A percentile compares a stretch with the other conserved stretches of the same genome.
Evolutionary conservation across 768 basidiomycete species (phyloP).

Genomic region (Suillus weaverae): DNA sequence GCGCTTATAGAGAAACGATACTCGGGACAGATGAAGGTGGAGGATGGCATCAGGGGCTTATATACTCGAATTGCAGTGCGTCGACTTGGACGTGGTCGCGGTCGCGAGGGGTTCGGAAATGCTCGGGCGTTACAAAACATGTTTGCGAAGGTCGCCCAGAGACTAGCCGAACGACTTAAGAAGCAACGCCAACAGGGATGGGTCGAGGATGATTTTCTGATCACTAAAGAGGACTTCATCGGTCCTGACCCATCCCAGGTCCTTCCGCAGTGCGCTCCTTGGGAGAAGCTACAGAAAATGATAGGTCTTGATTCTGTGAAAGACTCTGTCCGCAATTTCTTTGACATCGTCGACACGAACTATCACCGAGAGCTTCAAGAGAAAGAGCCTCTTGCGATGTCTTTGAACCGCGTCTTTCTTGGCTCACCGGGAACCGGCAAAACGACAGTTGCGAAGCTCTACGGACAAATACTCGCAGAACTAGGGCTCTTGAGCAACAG

Average conservation of each 20-base stretch:
- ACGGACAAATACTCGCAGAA: constrained; percentile 62
- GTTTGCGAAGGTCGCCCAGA: constrained; percentile 45
- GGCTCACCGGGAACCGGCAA: constrained; percentile 74
- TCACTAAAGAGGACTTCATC: constrained; percentile 58
- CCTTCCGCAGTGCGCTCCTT: constrained; percentile 45
- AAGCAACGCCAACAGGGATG: constrained; percentile 41
- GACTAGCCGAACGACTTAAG: constrained; percentile 53
- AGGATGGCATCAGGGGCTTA: constrained; percentile 54
- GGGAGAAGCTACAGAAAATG: constrained; percentile 51
- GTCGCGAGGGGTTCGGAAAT: constrained; percentile 63
- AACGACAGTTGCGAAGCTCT: constrained; percentile 66
- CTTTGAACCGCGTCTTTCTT: constrained; percentile 65
- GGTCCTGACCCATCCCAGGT: constrained; percentile 61
- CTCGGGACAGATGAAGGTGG: constrained; percentile 50
- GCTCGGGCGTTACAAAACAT: constrained; percentile 59
- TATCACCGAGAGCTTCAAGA: constrained; percentile 61
- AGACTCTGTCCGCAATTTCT: constrained; percentile 47
- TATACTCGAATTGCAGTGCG: constrained; percentile 55
- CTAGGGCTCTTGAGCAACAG: constrained; percentile 68
- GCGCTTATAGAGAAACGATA: constrained; percentile 48
- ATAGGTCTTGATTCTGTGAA: constrained; percentile 62
- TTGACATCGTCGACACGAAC: constrained; percentile 49
- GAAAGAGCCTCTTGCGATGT: constrained; percentile 49
- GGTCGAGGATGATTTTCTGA: constrained; percentile 48
- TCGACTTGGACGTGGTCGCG: constrained; percentile 64